Evolutionary conservation across 179 eudicot species (phyloP), one percentile per base, ranked within the genome.

Genomic region (Patellifolia procumbens): DNA sequence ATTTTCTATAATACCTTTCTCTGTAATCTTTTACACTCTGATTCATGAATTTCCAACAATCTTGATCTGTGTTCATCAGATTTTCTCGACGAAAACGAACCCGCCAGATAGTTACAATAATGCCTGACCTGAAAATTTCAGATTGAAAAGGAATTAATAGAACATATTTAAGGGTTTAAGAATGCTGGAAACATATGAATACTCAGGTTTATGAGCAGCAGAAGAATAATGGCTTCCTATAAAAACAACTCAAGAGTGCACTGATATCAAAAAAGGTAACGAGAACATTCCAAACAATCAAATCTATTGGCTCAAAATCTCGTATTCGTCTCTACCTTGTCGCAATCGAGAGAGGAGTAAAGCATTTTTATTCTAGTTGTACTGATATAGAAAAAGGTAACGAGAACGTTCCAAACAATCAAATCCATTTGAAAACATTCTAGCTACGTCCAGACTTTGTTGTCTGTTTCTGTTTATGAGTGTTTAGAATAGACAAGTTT

Each of bases 101-200:
- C 99, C 7, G 86, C 84, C 68, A 91, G 83, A 82, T 83, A 88
- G 65, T 73, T 77, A 79, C 99, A 87, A 79, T 87, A 88, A 70
- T 88, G 80, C 68, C 94, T 81, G 48, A 93, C 95, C 98, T 93
- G 89, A 61, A 83, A 80, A 55, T 19, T 80, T 75, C 34, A 48
- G 24, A 75, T 26, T 45, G 56, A 39, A 72, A 74, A 43, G 70
- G 15, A n/a, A 48, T 32, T 13, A 29, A 2, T 28, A 29, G 5
- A 29, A 60, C 9, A 24, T 1, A 13, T 31, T 24, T 31, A 39
- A 60, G n/a, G 65, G n/a, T n/a, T n/a, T n/a, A n/a, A n/a, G 17
- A 1, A 37, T n/a, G 35, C 65, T 10, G 65, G 37, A 15, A 2
- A 60, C 20, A 65, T n/a, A 65, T n/a, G n/a, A n/a, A n/a, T n/a